These are phyloP conservation scores for Jamesozyma rosinii DNA, from an alignment of 805 yeast genomes.

Conservation along the genomic window DNA sequence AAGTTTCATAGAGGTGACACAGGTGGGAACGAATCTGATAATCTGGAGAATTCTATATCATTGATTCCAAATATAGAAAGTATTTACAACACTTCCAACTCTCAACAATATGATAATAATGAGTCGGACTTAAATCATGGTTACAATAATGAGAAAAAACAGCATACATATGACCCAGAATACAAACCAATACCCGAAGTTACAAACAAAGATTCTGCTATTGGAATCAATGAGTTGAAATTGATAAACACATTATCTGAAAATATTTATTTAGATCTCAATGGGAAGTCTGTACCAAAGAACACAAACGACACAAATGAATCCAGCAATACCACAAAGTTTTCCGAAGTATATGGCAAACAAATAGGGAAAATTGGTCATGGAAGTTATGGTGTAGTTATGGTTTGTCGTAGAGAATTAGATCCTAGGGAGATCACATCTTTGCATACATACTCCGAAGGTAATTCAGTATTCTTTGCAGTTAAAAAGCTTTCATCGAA, in stretches of 20 bases:
- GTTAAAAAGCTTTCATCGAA: conserved; percentile 75
- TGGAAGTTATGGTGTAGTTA: conserved; percentile 93
- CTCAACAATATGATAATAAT: neutral
- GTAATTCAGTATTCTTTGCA: conserved; percentile 65
- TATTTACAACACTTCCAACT: neutral
- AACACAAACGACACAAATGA: conserved; percentile 5
- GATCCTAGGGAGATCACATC: conserved; percentile 9
- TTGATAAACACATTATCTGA: conserved; percentile 41
- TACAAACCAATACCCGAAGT: neutral
- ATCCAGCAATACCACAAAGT: conserved; percentile 10
- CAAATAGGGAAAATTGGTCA: conserved; percentile 60
- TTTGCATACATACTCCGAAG: conserved; percentile 58
- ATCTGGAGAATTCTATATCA: neutral
- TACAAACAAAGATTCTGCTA: conserved; percentile 28
- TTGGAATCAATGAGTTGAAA: conserved; percentile 41
- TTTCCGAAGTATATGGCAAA: conserved; percentile 41
- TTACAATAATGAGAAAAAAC: neutral
- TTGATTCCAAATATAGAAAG: neutral
- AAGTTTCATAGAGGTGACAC: neutral
- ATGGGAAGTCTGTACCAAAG: conserved; percentile 6
- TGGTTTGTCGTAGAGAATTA: conserved; percentile 55
- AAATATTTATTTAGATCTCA: conserved; percentile 25
- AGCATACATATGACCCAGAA: neutral
- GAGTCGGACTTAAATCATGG: neutral
- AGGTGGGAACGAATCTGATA: neutral